A percentile compares a stretch with the other conserved stretches of the same genome.
phyloP scores from a whole-genome alignment of 2,329 filamentous ascomycete species.

The Pseudophaeomoniella oleicola region DNA sequence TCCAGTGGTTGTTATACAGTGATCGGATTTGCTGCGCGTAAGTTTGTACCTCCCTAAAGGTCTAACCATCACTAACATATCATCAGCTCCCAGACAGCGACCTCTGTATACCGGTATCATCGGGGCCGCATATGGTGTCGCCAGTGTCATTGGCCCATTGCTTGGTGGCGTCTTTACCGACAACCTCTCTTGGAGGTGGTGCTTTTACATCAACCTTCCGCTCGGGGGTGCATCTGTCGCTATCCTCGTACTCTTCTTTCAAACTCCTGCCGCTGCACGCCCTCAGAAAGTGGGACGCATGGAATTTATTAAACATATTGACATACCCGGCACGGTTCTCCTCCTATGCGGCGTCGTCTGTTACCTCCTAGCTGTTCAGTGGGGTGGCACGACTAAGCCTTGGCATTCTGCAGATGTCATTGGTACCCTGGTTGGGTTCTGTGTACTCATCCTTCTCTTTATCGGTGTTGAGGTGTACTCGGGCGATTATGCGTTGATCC shows the following conservation, averaged over 20 bases:
- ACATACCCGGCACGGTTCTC: conserved; percentile 26
- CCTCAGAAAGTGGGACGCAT: conserved; percentile 11
- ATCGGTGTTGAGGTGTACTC: conserved; percentile 19
- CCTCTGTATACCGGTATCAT: conserved; percentile 29
- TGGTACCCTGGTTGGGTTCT: conserved; percentile 29
- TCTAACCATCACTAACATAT: not conserved
- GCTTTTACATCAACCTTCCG: conserved; percentile 21
- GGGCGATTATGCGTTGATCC: conserved; percentile 26
- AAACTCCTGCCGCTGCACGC: conserved; percentile 11
- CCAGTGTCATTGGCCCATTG: conserved; percentile 15
- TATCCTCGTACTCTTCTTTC: conserved; percentile 15
- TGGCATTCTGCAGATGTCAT: conserved; percentile 28
- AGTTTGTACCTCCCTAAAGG: not conserved
- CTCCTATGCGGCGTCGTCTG: conserved; percentile 24
- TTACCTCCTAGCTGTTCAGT: conserved; percentile 32
- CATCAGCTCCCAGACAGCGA: conserved; percentile 24
- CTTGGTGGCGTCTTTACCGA: conserved; percentile 18
- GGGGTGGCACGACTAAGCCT: conserved; percentile 22
- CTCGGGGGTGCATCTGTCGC: conserved; percentile 14
- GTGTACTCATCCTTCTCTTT: conserved; percentile 21
- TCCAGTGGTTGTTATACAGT: conserved; percentile 15
- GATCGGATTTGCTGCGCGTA: conserved; percentile 9
- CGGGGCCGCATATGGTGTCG: conserved; percentile 14
- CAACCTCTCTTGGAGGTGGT: conserved; percentile 19
- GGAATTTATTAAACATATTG: conserved; percentile 29